These are phyloP conservation scores for Talaromyces sp. DNA, from an alignment of 2,329 filamentous ascomycete genomes.

Conservation along the genomic window DNA sequence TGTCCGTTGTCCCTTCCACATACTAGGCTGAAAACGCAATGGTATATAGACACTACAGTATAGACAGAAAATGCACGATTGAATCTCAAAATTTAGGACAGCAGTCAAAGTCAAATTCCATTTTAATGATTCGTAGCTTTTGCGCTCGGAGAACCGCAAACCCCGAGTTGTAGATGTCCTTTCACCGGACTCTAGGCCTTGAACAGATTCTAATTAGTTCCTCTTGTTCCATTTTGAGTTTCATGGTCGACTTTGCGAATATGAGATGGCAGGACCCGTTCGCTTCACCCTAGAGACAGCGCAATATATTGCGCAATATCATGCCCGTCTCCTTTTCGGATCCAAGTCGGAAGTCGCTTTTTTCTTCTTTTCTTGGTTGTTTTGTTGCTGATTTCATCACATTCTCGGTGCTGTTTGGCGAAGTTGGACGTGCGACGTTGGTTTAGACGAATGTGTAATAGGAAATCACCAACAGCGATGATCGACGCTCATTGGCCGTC, in stretches of 20 bases:
- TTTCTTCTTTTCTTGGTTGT: too few species aligned
- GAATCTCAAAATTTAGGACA: neutral
- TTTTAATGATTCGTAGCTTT: neutral
- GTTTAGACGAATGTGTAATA: too few species aligned
- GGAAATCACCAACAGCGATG: too few species aligned
- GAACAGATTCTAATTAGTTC: neutral
- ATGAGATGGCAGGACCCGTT: neutral
- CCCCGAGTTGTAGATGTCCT: neutral
- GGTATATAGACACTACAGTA: neutral
- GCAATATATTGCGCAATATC: neutral
- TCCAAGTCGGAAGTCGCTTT: neutral
- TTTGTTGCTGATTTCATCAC: neutral
- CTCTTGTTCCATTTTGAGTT: too few species aligned
- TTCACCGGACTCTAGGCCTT: neutral
- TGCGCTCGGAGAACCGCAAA: neutral
- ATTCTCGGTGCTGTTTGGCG: too few species aligned
- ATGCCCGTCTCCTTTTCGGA: neutral
- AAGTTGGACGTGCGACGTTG: too few species aligned
- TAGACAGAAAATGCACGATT: neutral
- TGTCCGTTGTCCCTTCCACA: constrained; percentile 7
- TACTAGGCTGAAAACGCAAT: constrained; percentile 2
- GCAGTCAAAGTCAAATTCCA: neutral
- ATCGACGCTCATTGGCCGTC: too few species aligned
- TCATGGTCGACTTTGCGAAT: neutral
- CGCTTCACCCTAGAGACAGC: neutral